phyloP scores from a whole-genome alignment of 805 yeast species.

The Wickerhamomyces alni region DNA sequence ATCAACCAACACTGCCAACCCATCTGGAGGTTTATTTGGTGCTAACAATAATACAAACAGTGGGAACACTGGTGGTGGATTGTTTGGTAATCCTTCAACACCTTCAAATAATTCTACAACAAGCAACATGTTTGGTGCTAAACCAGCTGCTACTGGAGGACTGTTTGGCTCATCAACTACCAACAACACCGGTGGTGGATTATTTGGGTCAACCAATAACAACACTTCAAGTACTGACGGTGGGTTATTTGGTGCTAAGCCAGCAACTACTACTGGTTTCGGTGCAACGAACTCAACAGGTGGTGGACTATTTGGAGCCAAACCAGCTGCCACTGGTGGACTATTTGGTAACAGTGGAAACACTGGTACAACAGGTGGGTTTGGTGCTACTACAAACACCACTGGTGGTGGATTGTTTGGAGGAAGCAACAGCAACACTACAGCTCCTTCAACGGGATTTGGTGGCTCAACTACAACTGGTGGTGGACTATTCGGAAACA shows the following conservation, averaged over 20 bases:
- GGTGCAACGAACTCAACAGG: too few relatives aligned
- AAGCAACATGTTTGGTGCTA: constrained; percentile 29
- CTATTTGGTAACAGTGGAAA: constrained; percentile 26
- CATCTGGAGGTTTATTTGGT: constrained; percentile 37
- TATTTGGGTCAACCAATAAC: constrained; percentile 18
- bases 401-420: constrained; percentile 29
- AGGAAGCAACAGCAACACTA: constrained; percentile 7
- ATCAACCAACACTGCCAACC: constrained; percentile 23
- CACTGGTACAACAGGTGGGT: not conserved
- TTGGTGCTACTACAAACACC: constrained; percentile 6
- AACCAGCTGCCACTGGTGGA: constrained; percentile 28
- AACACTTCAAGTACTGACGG: constrained; percentile 13
- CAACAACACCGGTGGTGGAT: constrained; percentile 26
- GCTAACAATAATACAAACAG: constrained; percentile 17
- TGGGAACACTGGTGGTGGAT: constrained; percentile 26
- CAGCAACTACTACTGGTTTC: constrained; percentile 6
- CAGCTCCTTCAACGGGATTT: constrained; percentile 7
- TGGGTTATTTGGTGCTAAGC: constrained; percentile 26
- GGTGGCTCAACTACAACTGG: constrained; percentile 18
- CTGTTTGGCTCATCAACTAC: constrained; percentile 31
- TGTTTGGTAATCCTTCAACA: constrained; percentile 31
- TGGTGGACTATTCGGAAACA: constrained; percentile 34
- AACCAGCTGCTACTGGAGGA: constrained; percentile 24
- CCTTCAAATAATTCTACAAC: constrained; percentile 17
- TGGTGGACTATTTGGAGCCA: constrained; percentile 33